A percentile compares a stretch with the other conserved stretches of the same genome.
Evolutionary conservation across 1,139 yeast genomes (phyloP).

Genomic region (Debaryomycetaceae sp.): DNA sequence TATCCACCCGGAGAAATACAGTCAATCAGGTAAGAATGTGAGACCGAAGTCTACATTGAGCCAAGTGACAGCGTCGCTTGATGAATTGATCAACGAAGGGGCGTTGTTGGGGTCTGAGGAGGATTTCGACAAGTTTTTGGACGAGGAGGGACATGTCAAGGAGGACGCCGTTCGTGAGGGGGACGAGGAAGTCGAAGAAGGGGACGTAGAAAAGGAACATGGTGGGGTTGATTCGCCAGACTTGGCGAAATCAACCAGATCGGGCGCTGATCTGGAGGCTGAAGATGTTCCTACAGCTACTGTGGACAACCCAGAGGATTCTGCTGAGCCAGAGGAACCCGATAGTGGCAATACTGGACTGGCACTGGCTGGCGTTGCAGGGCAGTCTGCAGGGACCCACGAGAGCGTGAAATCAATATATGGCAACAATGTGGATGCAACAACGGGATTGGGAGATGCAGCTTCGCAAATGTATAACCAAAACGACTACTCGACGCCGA

Average conservation of each 20-base stretch:
- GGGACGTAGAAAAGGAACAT: background rate
- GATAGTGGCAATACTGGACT: background rate
- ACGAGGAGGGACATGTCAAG: constrained; percentile 50
- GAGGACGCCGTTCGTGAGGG: constrained; percentile 32
- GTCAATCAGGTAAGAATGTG: constrained; percentile 14
- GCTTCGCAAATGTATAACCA: constrained; percentile 13
- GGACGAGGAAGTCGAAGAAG: background rate
- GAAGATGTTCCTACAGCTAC: background rate
- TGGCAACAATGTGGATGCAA: constrained; percentile 9
- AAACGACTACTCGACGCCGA: constrained; percentile 42
- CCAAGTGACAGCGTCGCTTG: constrained; percentile 45
- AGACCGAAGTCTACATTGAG: constrained; percentile 11
- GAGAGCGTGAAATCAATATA: constrained; percentile 19
- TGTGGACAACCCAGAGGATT: no score
- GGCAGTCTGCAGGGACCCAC: constrained; percentile 16
- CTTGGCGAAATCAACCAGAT: background rate
- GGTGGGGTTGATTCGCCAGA: background rate
- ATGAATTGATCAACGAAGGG: constrained; percentile 57
- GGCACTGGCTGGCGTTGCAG: constrained; percentile 8
- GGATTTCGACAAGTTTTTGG: constrained; percentile 50
- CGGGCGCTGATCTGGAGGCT: constrained; percentile 1
- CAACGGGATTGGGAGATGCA: background rate
- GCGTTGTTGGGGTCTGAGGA: constrained; percentile 59
- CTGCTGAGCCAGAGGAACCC: constrained; percentile 2
- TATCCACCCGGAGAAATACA: constrained; percentile 46